phyloP scores from a whole-genome alignment of 1,139 yeast genomes.

The Magnusiomyces sp. region DNA sequence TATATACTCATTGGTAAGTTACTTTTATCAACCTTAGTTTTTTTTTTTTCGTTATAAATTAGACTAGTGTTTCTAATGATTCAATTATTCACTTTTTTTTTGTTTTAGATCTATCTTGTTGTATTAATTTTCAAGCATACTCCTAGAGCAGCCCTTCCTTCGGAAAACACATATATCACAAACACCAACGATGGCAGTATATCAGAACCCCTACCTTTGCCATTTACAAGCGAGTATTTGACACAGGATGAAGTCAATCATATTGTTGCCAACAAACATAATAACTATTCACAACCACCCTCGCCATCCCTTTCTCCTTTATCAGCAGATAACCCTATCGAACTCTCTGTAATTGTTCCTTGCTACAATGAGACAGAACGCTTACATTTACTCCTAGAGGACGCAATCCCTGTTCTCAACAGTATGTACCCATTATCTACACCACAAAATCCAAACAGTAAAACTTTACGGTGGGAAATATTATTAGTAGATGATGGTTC shows the following conservation, averaged over 20 bases:
- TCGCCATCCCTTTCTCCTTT: slow-evolving; percentile 1
- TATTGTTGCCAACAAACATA: not conserved
- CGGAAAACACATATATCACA: slow-evolving; percentile 45
- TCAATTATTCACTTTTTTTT: not conserved
- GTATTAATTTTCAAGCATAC: slow-evolving; percentile 49
- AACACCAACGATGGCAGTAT: slow-evolving; percentile 28
- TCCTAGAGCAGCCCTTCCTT: slow-evolving; percentile 49
- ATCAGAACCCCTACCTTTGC: slow-evolving; percentile 18
- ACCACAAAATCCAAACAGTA: slow-evolving; percentile 2
- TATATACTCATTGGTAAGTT: not conserved
- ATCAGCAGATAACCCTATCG: slow-evolving; percentile 24
- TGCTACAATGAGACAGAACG: slow-evolving; percentile 81
- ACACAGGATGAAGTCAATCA: slow-evolving; percentile 20
- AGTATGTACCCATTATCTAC: slow-evolving; percentile 22
- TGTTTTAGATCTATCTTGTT: slow-evolving; percentile 32
- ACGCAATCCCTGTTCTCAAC: slow-evolving; percentile 53
- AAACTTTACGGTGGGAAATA: slow-evolving; percentile 49
- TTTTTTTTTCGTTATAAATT: not conserved
- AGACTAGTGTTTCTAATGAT: not conserved
- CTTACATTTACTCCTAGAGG: slow-evolving; percentile 67
- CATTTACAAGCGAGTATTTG: slow-evolving; percentile 18
- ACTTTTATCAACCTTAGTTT: not conserved
- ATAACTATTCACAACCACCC: not conserved
- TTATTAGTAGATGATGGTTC: slow-evolving; percentile 90
- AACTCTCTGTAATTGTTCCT: slow-evolving; percentile 74